Base-by-base conservation (phyloP, 371 early-diverging fungal species). In the Circinella umbellata region DNA sequence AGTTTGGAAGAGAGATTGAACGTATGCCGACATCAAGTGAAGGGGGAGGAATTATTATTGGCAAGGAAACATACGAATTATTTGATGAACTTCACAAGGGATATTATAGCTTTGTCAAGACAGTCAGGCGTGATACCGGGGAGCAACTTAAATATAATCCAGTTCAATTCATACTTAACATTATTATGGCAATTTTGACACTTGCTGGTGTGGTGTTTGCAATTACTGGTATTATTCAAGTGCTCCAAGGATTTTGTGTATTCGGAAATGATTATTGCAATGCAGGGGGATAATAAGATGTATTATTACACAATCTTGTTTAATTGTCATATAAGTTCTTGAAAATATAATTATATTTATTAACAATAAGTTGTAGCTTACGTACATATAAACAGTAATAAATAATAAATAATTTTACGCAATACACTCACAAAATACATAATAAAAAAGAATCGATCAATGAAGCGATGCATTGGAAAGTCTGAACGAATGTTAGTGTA, bases 121-220 rank as follows among this genome's bases (percentile, higher is more conserved):
- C 64, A 5, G 53, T 69, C 42, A n/a, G 55, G 18, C 38, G 69
- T 10, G 69, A 69, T 47, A 20, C 35, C 8, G 46, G 48, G 4
- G 69, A 69, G 35, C 69, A 69, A 48, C 42, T 63, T 20, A 69
- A 69, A 8, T 69, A 69, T 39, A 69, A 69, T 42, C 69, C 63
- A 3, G 69, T 69, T 36, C 67, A 67, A 17, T 60, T 67, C 37
- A 60, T 57, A 20, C 67, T 67, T 34, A 67, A 57, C 37, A 47
- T 67, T 48, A 47, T 60, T 15, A 69, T 55, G 55, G 54, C 37
- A 9, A 17, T 63, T 8, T 42, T 69, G 39, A 46, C 69, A 27
- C 36, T 63, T 7, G 64, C 59, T 20, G 60, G 69, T 36, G 34
- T 63, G 1, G 37, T 63, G 8, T 69, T 69, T 35, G 69, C 69